A percentile compares a stretch with the other conserved stretches of the same genome.
Conservation (phyloP, 768 basidiomycete species). For the Steccherinum ochraceum region DNA sequence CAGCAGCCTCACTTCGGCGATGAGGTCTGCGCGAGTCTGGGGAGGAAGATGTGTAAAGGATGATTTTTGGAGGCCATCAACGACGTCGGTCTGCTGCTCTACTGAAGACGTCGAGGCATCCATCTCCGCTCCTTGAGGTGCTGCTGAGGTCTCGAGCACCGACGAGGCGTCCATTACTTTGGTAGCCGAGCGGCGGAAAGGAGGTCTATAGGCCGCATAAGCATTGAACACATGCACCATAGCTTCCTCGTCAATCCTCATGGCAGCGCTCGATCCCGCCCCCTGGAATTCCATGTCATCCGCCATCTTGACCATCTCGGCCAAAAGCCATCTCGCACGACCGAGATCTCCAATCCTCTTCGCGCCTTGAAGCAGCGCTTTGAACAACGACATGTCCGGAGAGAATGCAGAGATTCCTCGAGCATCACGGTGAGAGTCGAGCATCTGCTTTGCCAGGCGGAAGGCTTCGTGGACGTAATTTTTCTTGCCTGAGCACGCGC, state of each 20-base stretch:
- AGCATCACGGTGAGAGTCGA: slow-evolving; percentile 69
- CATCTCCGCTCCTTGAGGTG: not conserved
- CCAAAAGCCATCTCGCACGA: slow-evolving; percentile 84
- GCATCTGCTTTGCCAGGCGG: slow-evolving; percentile 81
- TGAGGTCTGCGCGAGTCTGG: slow-evolving; percentile 63
- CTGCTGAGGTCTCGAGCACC: not conserved
- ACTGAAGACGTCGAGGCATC: not conserved
- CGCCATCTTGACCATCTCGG: slow-evolving; percentile 60
- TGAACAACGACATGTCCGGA: slow-evolving; percentile 67
- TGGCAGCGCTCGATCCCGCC: slow-evolving; percentile 18
- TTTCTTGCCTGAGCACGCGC: slow-evolving; percentile 58
- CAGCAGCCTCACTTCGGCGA: slow-evolving; percentile 62
- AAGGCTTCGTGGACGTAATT: slow-evolving; percentile 77
- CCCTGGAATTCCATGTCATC: slow-evolving; percentile 2
- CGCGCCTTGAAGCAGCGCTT: slow-evolving; percentile 83
- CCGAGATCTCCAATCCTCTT: slow-evolving; percentile 81
- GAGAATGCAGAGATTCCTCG: slow-evolving; percentile 44
- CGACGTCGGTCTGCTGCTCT: slow-evolving; percentile 1
- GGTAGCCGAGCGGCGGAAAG: slow-evolving; percentile 51
- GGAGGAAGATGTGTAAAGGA: slow-evolving; percentile 53
- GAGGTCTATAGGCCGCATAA: slow-evolving; percentile 75
- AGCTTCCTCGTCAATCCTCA: slow-evolving; percentile 53
- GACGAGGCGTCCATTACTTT: slow-evolving; percentile 1
- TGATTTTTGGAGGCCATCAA: slow-evolving; percentile 1
- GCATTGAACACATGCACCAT: slow-evolving; percentile 85